Evolutionary conservation across 208 protist species (phyloP), one percentile per base, ranked within the genome.

Genomic region (Lotmaria passim): DNA sequence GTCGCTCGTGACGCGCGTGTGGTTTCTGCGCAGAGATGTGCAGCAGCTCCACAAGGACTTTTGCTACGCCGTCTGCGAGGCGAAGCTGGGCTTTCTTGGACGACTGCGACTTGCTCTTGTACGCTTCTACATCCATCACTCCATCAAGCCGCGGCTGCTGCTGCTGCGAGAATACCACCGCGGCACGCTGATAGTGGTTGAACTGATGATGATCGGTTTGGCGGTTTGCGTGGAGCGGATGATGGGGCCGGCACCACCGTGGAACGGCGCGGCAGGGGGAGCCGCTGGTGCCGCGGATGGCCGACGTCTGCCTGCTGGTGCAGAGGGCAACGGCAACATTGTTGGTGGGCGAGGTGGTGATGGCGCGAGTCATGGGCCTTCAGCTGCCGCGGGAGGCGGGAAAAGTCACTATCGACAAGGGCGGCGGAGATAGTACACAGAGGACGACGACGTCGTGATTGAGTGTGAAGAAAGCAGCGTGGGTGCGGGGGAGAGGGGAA

Each of bases 61-160:
- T 28, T 89, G 83, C 68, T 75, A 74, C 55, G 24, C 68, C 3
- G 26, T 83, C 28, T 89, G 83, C 53, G 83, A 85, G 46, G 83
- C 57, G 8, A 62, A 53, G 24, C 60, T 89, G 31, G 47, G 61
- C 15, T 19, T 61, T 10, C 36, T 53, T 8, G 73, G 68, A 10
- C 66, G 74, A 3, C 19, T 78, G 12, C n/a, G 31, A 8, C 26
- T 86, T 1, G 56, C 47, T 11, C 12, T 81, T 0, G 43, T 53
- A 3, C 71, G 79, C 10, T 79, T 68, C 24, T 79, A 73, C 31
- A 14, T 71, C 4, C 63, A 60, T n/a, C 24, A 69, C 64, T 65
- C 64, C n/a, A 67, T 75, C 10, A 75, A 75, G 21, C 46, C 60
- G 12, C 34, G 60, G n/a, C 60, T 75, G 30, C 38, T 63, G 33